Conservation (phyloP, 139 green algal species). For the Chlorella ohadii region DNA sequence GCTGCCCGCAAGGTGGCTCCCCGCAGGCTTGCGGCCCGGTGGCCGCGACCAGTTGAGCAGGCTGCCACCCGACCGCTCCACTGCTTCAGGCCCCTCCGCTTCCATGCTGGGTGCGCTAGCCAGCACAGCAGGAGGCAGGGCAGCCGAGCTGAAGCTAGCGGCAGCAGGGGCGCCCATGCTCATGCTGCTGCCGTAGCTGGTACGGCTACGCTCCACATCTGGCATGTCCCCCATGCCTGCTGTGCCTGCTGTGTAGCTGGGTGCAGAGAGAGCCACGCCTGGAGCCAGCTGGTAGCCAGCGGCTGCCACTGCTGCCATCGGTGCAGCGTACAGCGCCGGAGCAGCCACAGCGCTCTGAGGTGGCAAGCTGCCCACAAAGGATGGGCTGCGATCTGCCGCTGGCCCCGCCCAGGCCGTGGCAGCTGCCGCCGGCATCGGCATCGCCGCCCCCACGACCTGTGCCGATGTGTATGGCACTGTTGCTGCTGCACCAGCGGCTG, state of each 20-base stretch:
- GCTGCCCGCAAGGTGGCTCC: not conserved
- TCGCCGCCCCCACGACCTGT: not conserved
- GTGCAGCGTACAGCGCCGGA: too few species aligned
- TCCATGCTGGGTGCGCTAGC: not conserved
- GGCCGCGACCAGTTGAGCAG: conserved; percentile 32
- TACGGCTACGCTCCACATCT: not conserved
- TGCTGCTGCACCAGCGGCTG: not conserved
- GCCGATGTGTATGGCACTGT: not conserved
- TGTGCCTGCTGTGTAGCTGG: not conserved
- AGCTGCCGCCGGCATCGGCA: not conserved
- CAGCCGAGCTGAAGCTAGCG: too few species aligned
- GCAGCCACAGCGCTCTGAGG: too few species aligned
- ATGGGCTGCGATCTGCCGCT: too few species aligned
- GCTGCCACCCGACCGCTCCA: conserved; percentile 14
- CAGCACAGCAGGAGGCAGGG: not conserved
- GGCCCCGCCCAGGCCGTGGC: not conserved
- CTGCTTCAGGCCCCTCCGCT: not conserved
- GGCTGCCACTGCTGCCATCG: too few species aligned
- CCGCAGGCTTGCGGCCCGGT: not conserved
- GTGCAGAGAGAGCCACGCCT: too few species aligned
- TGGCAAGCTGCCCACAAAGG: too few species aligned
- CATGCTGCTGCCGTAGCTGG: conserved; percentile 3
- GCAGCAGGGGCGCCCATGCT: not conserved
- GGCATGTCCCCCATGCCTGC: not conserved
- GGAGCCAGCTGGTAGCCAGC: too few species aligned